Evolutionary conservation across 257 asterid genomes (phyloP).

Genomic region (Solanum virginianum): DNA sequence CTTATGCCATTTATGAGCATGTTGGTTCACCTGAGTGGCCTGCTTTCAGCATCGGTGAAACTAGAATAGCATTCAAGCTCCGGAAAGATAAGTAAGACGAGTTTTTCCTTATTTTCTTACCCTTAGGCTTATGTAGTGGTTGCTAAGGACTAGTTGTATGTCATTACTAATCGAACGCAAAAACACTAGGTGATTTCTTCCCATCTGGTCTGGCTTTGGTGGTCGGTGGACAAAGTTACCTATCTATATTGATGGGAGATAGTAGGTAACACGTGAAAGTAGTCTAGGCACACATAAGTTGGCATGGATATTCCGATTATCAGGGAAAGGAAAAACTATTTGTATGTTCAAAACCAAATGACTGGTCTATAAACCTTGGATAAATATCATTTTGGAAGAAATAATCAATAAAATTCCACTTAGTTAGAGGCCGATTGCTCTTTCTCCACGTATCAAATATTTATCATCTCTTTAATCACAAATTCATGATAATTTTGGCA

Average conservation of each 20-base stretch:
- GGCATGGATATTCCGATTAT: neutral
- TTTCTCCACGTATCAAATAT: neutral
- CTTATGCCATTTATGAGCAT: conserved; percentile 69
- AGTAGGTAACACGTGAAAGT: neutral
- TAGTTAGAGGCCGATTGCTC: neutral
- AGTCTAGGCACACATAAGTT: neutral
- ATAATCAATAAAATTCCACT: neutral
- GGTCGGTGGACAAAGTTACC: neutral
- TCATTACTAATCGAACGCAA: neutral
- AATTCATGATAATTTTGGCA: neutral
- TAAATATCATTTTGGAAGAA: neutral
- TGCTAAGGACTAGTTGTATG: neutral
- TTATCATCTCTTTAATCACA: neutral
- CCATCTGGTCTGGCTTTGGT: neutral
- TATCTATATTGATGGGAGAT: neutral
- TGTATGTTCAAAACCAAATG: neutral
- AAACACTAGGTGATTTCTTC: neutral
- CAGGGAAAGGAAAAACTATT: neutral
- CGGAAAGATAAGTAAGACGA: conserved; percentile 54
- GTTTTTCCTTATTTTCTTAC: neutral
- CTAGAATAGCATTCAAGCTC: conserved; percentile 67
- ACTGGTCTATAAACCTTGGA: neutral
- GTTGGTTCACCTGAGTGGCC: conserved; percentile 72
- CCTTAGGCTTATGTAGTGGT: neutral
- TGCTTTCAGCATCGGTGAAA: conserved; percentile 61